Evolutionary conservation across 768 basidiomycete genomes (phyloP).

Genomic region (Dacryopinax spathularia): DNA sequence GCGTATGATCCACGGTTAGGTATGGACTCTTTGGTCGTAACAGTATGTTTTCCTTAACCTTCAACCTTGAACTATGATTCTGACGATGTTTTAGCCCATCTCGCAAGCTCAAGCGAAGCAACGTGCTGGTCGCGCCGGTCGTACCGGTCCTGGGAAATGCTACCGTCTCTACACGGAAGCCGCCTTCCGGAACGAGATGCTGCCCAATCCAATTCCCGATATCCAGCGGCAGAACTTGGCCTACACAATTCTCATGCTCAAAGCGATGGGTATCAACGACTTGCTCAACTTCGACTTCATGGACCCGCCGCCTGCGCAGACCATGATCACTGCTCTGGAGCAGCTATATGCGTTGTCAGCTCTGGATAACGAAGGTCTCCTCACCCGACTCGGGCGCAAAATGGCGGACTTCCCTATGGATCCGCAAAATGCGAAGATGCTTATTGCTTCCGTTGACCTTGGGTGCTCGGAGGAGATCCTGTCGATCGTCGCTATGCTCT

Average conservation of each 20-base stretch:
- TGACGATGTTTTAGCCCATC: conserved; percentile 42
- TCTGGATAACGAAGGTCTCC: conserved; percentile 86
- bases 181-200: conserved; percentile 96
- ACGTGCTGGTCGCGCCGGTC: conserved; percentile 87
- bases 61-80: neutral
- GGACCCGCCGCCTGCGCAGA: conserved; percentile 95
- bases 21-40: conserved; percentile 97
- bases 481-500: conserved; percentile 94
- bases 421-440: conserved; percentile 89
- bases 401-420: conserved; percentile 99
- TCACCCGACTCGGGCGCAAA: conserved; percentile 89
- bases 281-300: conserved; percentile 96
- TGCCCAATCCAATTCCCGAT: conserved; percentile 93
- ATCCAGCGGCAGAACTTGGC: conserved; percentile 92
- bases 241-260: conserved; percentile 83
- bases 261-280: conserved; percentile 99
- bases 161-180: conserved; percentile 97
- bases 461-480: conserved; percentile 97
- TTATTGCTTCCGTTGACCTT: conserved; percentile 92
- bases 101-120: conserved; percentile 97
- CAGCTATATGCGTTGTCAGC: conserved; percentile 90
- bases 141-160: conserved; percentile 96
- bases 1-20: conserved; percentile 93
- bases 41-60: conserved; percentile 28
- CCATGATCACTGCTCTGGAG: conserved; percentile 92